Percentiles rank a stretch among this genome's conserved stretches.
phyloP scores from a whole-genome alignment of 345 rosid species.

The Corymbia maculata region DNA sequence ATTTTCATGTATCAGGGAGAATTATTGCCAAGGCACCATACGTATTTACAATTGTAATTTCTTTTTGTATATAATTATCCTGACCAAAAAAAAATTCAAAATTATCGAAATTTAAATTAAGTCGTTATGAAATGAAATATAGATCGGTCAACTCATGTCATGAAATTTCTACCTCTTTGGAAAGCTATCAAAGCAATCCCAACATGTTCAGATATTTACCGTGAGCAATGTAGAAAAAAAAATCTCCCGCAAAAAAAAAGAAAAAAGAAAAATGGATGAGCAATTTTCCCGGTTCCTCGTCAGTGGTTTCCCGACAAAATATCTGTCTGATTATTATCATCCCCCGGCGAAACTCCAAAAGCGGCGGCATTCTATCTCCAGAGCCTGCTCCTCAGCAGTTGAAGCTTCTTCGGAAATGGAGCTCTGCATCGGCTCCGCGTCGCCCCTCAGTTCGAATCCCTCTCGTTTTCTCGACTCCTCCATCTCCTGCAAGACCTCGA shows the following conservation, averaged over 20 bases:
- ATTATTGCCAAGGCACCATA: not conserved
- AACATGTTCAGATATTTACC: not conserved
- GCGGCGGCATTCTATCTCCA: not conserved
- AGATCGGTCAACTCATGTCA: not conserved
- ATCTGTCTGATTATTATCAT: not conserved
- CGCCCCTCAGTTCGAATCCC: constrained; percentile 5
- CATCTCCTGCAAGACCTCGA: not conserved
- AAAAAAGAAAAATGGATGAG: not conserved
- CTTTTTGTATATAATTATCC: too few species aligned
- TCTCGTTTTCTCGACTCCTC: not conserved
- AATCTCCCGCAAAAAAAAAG: not conserved
- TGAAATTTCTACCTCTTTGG: not conserved
- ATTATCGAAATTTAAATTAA: not conserved
- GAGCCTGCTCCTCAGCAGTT: not conserved
- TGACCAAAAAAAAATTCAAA: too few species aligned
- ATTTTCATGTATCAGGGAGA: too few species aligned
- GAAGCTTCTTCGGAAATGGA: constrained; percentile 32
- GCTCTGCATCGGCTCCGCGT: constrained; percentile 39
- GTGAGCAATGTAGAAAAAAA: not conserved
- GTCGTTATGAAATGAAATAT: not conserved
- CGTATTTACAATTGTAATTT: not conserved
- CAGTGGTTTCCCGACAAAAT: not conserved
- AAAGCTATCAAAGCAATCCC: not conserved
- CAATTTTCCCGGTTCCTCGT: not conserved
- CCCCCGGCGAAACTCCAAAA: not conserved